Evolutionary conservation across 2,329 filamentous ascomycete species (phyloP), one percentile per base, ranked within the genome.

Genomic region (Venturia oleaginea): DNA sequence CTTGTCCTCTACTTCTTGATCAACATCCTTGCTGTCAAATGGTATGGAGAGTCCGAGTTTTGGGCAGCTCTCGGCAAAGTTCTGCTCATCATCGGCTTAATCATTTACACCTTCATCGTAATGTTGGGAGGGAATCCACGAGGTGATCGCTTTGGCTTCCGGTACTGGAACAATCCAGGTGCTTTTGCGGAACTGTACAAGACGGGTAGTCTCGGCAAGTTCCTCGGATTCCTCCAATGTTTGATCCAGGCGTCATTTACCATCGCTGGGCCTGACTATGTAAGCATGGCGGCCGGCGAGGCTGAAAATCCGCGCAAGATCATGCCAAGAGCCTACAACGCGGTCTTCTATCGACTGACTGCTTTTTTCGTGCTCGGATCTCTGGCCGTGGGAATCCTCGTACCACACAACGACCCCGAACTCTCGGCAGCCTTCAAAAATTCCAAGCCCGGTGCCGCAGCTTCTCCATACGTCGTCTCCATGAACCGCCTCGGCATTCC

Each of bases 71-170:
- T 90, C 2, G 86, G 86, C 63, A 91, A 92, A 72, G 83, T 91
- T 2, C 69, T 92, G 1, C 80, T 92, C 61, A 89, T 90, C 66
- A 76, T 91, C 42, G 88, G 85, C 0, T 80, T 93, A 62, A 83
- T 92, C 68, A 70, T 85, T 67, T 93, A 90, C 76, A 93, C 91
- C 2, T 91, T 95, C 71, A 81, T 95, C 68, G 85, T 86, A 68
- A 94, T 94, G 87, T 77, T 95, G 0, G 91, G 91, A 8, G 91
- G 89, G 2, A 94, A 93, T 68, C 91, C 91, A 0, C 73, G 85
- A 0, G 79, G 83, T 43, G 88, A 92, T 68, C 79, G 83, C 0
- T 90, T 90, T 67, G 90, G 90, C 0, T 93, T 93, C 72, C 81
- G 87, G 10, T 85, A 83, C 72, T 88, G 85, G 84, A 78, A 81